These are phyloP conservation scores for Talaromyces sp. DNA, from an alignment of 2,329 filamentous ascomycete genomes.

Conservation along the genomic window DNA sequence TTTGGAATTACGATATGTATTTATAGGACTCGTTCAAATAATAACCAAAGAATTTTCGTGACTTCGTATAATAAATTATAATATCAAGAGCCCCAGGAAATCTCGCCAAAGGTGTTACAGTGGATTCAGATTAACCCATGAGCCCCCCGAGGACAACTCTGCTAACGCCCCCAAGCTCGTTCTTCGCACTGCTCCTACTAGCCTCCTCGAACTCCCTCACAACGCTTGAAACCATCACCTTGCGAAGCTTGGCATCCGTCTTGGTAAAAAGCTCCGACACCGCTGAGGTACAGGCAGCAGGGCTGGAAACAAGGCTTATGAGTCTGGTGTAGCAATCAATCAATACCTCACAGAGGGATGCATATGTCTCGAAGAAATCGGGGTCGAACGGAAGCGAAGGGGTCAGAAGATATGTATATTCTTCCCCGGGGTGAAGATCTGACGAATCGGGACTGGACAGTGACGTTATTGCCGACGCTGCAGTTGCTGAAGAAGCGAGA, in stretches of 20 bases:
- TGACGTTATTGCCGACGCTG: slow-evolving; percentile 32
- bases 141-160: slow-evolving; percentile 86
- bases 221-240: slow-evolving; percentile 80
- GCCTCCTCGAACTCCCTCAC: slow-evolving; percentile 92
- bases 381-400: slow-evolving; percentile 91
- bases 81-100: background rate
- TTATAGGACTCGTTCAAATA: background rate
- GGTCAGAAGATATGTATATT: slow-evolving; percentile 85
- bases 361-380: slow-evolving; percentile 94
- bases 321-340: slow-evolving; percentile 87
- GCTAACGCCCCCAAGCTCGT: slow-evolving; percentile 77
- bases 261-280: slow-evolving; percentile 86
- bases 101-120: background rate
- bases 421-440: slow-evolving; percentile 72
- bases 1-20: background rate
- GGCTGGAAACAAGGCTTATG: slow-evolving; percentile 66
- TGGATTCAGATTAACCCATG: slow-evolving; percentile 45
- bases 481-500: slow-evolving; percentile 32
- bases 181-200: slow-evolving; percentile 68
- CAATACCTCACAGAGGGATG: slow-evolving; percentile 88
- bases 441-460: slow-evolving; percentile 44
- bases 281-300: slow-evolving; percentile 62
- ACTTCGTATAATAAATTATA: background rate
- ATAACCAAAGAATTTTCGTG: background rate
- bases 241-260: slow-evolving; percentile 77